Base-by-base conservation (phyloP, 192 early-diverging fungal species). In the Entophlyctis luteolus region DNA sequence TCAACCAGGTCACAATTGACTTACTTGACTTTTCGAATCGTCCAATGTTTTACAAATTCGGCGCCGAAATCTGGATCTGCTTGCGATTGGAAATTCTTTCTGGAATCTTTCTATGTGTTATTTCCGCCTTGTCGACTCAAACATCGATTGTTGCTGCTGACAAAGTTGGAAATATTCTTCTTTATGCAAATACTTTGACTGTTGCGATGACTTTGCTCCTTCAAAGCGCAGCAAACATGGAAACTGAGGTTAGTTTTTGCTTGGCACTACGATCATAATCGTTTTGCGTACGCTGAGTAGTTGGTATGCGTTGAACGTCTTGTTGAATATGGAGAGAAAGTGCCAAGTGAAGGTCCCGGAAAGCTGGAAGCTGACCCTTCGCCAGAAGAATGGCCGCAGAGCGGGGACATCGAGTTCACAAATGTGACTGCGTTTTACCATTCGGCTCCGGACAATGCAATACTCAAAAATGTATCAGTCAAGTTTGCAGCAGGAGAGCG, bases 271-370 rank as follows among this genome's bases (percentile, higher is more conserved):
- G n/a, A n/a, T n/a, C n/a, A n/a, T n/a, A n/a, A n/a, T n/a, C n/a
- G n/a, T n/a, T n/a, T n/a, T n/a, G n/a, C n/a, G n/a, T n/a, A n/a
- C n/a, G n/a, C n/a, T n/a, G 76, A 1, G 88, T n/a, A 93, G 52
- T 46, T 79, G 48, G 79, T 80, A 47, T 28, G 81, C 10, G 68
- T 77, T 6, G 81, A 82, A 59, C 65, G 81, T 14, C 46, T 82
- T 22, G 34, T 66, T 4, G 68, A 82, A 47, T 82, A 82, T 66
- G 52, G 62, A 8, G 45, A 68, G 12, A 27, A 69, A n/a, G 55
- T 82, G 16, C 70, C 77, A 16, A n/a, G 45, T 4, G 81, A 82
- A 58, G 65, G 68, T 4, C 22, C 70, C 14, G 39, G 45, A 10
- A 18, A n/a, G 12, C 27, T 62, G n/a, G 37, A 12, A 42, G 83